A percentile compares a stretch with the other conserved stretches of the same genome.
These are phyloP conservation scores for Pseudogymnoascus sp. DNA, from an alignment of 2,329 filamentous ascomycete species.

Conservation along the genomic window DNA sequence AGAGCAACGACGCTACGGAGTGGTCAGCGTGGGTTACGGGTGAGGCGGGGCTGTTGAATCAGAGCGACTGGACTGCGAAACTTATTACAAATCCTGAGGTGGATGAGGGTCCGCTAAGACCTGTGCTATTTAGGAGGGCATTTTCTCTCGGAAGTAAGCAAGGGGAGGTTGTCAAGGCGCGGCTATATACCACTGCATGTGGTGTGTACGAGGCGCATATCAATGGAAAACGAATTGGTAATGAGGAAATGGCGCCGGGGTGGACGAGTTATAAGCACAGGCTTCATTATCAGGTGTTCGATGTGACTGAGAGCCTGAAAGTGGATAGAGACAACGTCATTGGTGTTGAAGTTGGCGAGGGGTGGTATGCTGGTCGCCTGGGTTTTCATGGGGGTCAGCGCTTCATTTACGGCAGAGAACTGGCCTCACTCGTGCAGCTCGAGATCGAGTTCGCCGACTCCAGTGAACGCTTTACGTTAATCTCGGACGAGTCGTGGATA, in stretches of 20 bases:
- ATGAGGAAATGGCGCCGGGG: conserved; percentile 30
- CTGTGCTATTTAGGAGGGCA: conserved; percentile 27
- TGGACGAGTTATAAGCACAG: conserved; percentile 27
- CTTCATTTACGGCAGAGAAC: conserved; percentile 32
- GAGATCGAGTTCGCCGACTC: conserved; percentile 20
- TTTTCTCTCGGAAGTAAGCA: conserved; percentile 16
- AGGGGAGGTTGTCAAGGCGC: conserved; percentile 15
- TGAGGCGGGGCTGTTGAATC: background rate
- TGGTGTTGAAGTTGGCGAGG: conserved; percentile 38
- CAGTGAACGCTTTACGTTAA: conserved; percentile 12
- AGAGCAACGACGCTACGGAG: background rate
- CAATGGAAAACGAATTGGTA: conserved; percentile 25
- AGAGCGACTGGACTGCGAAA: conserved; percentile 9
- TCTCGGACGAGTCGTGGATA: conserved; percentile 23
- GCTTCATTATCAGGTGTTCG: conserved; percentile 14
- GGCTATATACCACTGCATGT: conserved; percentile 28
- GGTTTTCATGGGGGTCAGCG: conserved; percentile 26
- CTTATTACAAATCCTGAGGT: conserved; percentile 9
- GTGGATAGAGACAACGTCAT: conserved; percentile 31
- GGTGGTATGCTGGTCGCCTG: conserved; percentile 39
- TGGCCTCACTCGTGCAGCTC: conserved; percentile 26
- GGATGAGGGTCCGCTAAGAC: conserved; percentile 21
- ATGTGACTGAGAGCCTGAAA: conserved; percentile 11
- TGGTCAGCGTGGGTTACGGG: conserved; percentile 7
- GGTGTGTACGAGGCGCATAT: conserved; percentile 29